Evolutionary conservation across 371 early-diverging fungal species (phyloP).

Genomic region (Synchytrium microbalum): DNA sequence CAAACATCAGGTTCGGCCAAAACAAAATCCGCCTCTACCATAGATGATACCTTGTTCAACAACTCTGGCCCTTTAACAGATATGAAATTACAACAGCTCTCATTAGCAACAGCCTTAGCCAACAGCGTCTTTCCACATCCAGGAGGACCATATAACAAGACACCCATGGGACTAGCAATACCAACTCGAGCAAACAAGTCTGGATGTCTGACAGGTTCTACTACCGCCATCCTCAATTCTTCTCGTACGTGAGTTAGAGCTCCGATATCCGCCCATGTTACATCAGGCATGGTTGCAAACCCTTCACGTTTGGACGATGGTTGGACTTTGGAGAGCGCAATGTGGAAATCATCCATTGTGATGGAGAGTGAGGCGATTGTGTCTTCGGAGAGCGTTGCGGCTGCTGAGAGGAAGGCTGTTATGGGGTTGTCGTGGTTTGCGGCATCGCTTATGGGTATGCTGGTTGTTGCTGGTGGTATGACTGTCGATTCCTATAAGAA

Average conservation of each 20-base stretch:
- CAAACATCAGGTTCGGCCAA: conserved; percentile 82
- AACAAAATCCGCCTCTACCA: conserved; percentile 98
- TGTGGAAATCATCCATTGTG: conserved; percentile 78
- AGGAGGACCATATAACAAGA: conserved; percentile 95
- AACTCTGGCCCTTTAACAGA: conserved; percentile 99
- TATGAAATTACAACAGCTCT: conserved; percentile 76
- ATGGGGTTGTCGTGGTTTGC: conserved; percentile 12
- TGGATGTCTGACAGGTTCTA: conserved; percentile 83
- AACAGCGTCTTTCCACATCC: conserved; percentile 97
- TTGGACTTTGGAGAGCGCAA: conserved; percentile 87
- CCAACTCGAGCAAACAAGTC: conserved; percentile 70
- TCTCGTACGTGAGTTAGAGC: conserved; percentile 89
- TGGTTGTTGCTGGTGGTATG: background rate
- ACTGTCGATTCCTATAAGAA: too few relatives aligned
- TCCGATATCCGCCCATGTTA: conserved; percentile 93
- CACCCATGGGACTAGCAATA: conserved; percentile 74
- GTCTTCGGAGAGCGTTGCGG: conserved; percentile 53
- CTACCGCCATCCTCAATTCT: conserved; percentile 84
- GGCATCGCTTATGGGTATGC: conserved; percentile 8
- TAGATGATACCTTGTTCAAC: conserved; percentile 99
- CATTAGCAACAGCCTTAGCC: conserved; percentile 67
- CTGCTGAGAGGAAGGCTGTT: conserved; percentile 19
- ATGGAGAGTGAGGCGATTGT: conserved; percentile 83
- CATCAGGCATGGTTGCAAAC: conserved; percentile 94
- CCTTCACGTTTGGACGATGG: conserved; percentile 98